A percentile compares a stretch with the other conserved stretches of the same genome.
phyloP scores from a whole-genome alignment of 2,329 filamentous ascomycete genomes.

The Diaporthe humulicola region DNA sequence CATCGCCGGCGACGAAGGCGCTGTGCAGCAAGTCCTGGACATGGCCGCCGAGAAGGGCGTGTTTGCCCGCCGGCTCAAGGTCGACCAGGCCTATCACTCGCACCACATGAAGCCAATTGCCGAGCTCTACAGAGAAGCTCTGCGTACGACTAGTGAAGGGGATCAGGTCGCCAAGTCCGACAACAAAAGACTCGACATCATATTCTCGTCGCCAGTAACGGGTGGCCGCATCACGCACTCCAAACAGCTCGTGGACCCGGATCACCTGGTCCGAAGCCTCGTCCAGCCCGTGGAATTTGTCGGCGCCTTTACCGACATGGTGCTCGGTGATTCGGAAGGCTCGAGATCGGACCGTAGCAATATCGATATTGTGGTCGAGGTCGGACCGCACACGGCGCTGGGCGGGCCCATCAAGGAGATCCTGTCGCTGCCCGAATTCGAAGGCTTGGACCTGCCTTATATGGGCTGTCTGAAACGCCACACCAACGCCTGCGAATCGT shows the following conservation, averaged over 20 bases:
- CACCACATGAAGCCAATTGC: constrained; percentile 46
- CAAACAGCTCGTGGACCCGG: background rate
- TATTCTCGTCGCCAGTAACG: constrained; percentile 6
- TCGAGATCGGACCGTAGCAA: background rate
- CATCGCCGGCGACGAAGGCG: constrained; percentile 48
- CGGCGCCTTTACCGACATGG: background rate
- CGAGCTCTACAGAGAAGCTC: constrained; percentile 41
- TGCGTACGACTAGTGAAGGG: too few relatives aligned
- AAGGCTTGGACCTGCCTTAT: background rate
- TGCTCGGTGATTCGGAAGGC: background rate
- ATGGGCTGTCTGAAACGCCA: constrained; percentile 1
- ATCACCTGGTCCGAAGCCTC: background rate
- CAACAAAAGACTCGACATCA: background rate
- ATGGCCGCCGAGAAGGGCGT: constrained; percentile 43
- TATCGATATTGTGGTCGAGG: constrained; percentile 59
- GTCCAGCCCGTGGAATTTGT: constrained; percentile 11
- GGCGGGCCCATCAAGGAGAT: constrained; percentile 65
- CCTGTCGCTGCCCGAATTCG: constrained; percentile 49
- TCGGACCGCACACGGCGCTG: constrained; percentile 63
- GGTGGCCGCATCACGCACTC: background rate
- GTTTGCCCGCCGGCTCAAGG: constrained; percentile 46
- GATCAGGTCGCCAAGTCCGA: too few relatives aligned
- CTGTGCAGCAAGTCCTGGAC: constrained; percentile 44
- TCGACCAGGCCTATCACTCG: constrained; percentile 49
- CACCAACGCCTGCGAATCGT: background rate